phyloP scores from a whole-genome alignment of 164 flowering plant species.

The Cinnamomum chago region DNA sequence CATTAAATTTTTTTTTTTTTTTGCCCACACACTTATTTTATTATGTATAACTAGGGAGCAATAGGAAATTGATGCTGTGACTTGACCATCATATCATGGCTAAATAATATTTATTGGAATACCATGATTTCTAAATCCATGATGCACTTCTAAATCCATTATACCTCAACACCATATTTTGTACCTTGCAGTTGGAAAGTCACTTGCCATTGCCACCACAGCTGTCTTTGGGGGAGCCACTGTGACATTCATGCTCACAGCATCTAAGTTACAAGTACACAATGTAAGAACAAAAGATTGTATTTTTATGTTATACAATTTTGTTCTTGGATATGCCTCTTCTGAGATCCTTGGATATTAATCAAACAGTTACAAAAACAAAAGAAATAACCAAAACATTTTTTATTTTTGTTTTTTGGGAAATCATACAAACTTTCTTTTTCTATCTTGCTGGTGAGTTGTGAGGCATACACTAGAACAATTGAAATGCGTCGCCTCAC shows the following conservation, averaged over 20 bases:
- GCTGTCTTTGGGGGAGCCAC: slow-evolving; percentile 73
- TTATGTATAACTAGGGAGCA: no score
- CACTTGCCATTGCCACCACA: slow-evolving; percentile 69
- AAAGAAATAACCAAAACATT: no score
- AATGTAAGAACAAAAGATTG: slow-evolving; percentile 41
- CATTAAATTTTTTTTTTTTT: no score
- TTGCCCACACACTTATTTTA: no score
- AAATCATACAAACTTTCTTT: neutral
- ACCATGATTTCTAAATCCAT: no score
- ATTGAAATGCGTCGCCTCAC: no score
- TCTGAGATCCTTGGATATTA: no score
- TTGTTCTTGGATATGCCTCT: no score
- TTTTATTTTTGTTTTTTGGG: neutral
- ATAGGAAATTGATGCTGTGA: no score
- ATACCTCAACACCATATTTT: neutral
- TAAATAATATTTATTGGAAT: no score
- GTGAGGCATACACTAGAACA: neutral
- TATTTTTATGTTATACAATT: neutral
- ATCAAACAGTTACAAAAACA: no score
- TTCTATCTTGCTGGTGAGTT: neutral
- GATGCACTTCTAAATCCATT: neutral
- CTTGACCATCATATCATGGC: no score
- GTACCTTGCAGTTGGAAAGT: slow-evolving; percentile 62
- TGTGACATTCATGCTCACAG: slow-evolving; percentile 48
- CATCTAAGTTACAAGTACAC: slow-evolving; percentile 59